Evolutionary conservation across 1,284 basidiomycete species (phyloP).

Genomic region (Phlebopus sp.): DNA sequence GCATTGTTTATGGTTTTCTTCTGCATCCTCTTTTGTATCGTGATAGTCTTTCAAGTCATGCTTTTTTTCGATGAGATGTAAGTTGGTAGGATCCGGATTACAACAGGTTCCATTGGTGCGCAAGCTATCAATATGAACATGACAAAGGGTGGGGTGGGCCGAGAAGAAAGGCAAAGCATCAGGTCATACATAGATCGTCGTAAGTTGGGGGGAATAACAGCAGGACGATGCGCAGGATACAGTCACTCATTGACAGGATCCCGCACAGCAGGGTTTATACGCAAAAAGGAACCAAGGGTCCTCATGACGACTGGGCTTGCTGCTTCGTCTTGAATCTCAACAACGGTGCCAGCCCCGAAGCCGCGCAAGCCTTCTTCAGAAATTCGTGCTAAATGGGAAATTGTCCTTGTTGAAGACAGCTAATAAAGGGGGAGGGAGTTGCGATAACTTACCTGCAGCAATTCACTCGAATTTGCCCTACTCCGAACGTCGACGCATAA

Average conservation of each 20-base stretch:
- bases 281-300: background rate
- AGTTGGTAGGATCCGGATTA: slow-evolving; percentile 9
- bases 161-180: slow-evolving; percentile 5
- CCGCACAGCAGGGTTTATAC: background rate
- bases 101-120: slow-evolving; percentile 16
- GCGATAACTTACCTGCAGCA: slow-evolving; percentile 70
- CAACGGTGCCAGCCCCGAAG: slow-evolving; percentile 80
- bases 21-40: background rate
- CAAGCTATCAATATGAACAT: slow-evolving; percentile 11
- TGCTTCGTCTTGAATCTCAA: slow-evolving; percentile 68
- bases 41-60: background rate
- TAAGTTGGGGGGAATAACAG: background rate
- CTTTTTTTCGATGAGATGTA: no score
- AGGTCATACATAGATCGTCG: slow-evolving; percentile 15
- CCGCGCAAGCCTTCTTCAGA: slow-evolving; percentile 80
- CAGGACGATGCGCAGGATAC: background rate
- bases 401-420: background rate
- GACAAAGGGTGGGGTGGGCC: background rate
- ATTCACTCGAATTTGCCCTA: slow-evolving; percentile 89
- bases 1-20: no score
- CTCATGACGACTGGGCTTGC: slow-evolving; percentile 24
- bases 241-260: background rate
- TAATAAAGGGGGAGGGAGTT: background rate
- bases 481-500: slow-evolving; percentile 96
- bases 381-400: slow-evolving; percentile 74